Evolutionary conservation across 805 yeast genomes (phyloP).

Genomic region (Blastobotrys muscicola): DNA sequence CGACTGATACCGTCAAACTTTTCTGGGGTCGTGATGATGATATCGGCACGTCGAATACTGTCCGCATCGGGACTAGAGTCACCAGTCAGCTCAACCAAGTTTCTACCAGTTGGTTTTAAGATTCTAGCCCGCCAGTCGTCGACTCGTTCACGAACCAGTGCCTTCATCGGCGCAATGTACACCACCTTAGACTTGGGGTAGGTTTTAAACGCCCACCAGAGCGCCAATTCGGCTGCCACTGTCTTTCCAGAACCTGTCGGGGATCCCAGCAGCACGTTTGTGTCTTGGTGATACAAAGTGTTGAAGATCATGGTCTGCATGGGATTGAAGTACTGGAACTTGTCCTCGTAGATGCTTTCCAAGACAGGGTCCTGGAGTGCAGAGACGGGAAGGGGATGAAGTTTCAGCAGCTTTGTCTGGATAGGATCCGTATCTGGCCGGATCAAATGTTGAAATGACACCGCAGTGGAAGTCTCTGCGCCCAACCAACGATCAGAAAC

Average conservation of each 20-base stretch:
- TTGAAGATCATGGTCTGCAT: conserved; percentile 98
- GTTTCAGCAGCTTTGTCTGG: conserved; percentile 65
- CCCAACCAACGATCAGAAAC: conserved; percentile 88
- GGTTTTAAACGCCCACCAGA: conserved; percentile 89
- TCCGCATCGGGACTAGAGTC: conserved; percentile 67
- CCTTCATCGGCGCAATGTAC: conserved; percentile 86
- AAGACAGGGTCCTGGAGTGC: conserved; percentile 64
- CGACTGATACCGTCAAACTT: conserved; percentile 83
- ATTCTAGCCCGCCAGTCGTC: conserved; percentile 65
- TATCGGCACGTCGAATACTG: conserved; percentile 59
- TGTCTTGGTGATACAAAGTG: conserved; percentile 67
- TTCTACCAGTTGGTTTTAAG: conserved; percentile 34
- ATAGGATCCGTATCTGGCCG: conserved; percentile 82
- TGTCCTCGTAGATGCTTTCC: conserved; percentile 56
- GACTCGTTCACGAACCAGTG: conserved; percentile 73
- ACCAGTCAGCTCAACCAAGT: conserved; percentile 72
- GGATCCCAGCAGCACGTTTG: conserved; percentile 86
- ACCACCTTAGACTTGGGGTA: conserved; percentile 74
- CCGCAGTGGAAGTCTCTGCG: conserved; percentile 60
- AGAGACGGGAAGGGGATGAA: conserved; percentile 78
- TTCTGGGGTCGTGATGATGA: conserved; percentile 76
- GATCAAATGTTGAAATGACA: conserved; percentile 84
- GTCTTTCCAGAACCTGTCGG: conserved; percentile 99
- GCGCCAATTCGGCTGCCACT: conserved; percentile 91
- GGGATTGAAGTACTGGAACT: conserved; percentile 86